Conservation (phyloP, 495 filamentous ascomycete genomes). For the Geoglossum glabrum region DNA sequence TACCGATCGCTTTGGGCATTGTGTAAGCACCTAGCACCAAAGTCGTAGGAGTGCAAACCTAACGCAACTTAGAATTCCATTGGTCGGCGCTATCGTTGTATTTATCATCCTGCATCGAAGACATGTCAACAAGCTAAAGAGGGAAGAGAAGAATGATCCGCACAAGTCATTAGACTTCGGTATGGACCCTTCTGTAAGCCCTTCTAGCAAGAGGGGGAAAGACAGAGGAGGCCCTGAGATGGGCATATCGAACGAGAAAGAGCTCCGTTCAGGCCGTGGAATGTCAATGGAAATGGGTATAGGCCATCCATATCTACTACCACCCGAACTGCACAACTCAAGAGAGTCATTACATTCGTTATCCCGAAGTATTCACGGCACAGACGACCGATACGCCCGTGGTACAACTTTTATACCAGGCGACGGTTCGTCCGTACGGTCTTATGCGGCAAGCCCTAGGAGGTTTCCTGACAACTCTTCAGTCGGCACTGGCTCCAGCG, state of each 20-base stretch:
- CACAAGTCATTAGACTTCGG: slow-evolving; percentile 93
- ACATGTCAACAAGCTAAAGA: slow-evolving; percentile 46
- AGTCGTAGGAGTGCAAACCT: background rate
- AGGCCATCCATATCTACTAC: slow-evolving; percentile 74
- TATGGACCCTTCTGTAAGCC: slow-evolving; percentile 18
- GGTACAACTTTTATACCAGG: slow-evolving; percentile 36
- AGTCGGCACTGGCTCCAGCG: slow-evolving; percentile 35
- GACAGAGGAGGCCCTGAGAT: slow-evolving; percentile 29
- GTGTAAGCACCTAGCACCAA: slow-evolving; percentile 38
- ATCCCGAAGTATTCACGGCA: slow-evolving; percentile 43
- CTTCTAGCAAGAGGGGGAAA: slow-evolving; percentile 20
- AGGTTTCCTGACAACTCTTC: slow-evolving; percentile 37
- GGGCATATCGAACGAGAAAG: slow-evolving; percentile 26
- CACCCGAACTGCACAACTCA: slow-evolving; percentile 56
- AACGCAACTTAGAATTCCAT: slow-evolving; percentile 41
- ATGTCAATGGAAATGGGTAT: slow-evolving; percentile 72
- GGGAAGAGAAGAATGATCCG: slow-evolving; percentile 70
- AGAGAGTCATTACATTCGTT: slow-evolving; percentile 70
- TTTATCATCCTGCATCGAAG: slow-evolving; percentile 61
- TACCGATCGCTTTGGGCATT: slow-evolving; percentile 64
- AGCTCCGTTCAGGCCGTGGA: slow-evolving; percentile 36
- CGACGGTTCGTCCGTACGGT: slow-evolving; percentile 40
- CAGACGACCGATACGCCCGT: slow-evolving; percentile 71
- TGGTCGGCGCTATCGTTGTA: slow-evolving; percentile 43
- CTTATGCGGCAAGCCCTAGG: slow-evolving; percentile 22